Evolutionary conservation across 2,329 filamentous ascomycete genomes (phyloP).

Genomic region (Alternaria atra): DNA sequence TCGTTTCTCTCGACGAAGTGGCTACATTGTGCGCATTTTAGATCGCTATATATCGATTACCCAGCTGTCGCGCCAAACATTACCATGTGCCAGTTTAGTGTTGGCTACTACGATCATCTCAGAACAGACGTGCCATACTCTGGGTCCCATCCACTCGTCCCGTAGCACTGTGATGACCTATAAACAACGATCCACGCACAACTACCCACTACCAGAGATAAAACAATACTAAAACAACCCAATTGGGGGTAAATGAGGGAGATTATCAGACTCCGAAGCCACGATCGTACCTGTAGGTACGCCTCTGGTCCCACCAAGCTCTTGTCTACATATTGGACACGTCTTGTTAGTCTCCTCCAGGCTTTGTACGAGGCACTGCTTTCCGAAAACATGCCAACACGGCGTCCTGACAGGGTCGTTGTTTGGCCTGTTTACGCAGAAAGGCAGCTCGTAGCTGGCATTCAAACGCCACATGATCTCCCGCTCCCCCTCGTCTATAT

Average conservation of each 20-base stretch:
- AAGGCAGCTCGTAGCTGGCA: neutral
- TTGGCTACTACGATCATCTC: too few relatives aligned
- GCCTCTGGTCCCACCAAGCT: neutral
- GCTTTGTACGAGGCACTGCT: neutral
- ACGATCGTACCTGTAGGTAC: neutral
- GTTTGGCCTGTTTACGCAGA: neutral
- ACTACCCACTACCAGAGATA: too few relatives aligned
- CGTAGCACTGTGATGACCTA: too few relatives aligned
- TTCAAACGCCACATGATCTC: neutral
- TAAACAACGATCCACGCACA: too few relatives aligned
- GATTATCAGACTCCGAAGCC: too few relatives aligned
- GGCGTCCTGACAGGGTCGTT: neutral
- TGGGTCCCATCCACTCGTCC: too few relatives aligned
- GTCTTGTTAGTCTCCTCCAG: neutral
- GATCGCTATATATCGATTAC: neutral
- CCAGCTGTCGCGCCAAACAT: neutral
- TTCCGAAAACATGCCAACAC: neutral
- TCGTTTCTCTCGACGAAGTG: neutral
- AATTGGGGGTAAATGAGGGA: too few relatives aligned
- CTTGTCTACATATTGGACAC: neutral
- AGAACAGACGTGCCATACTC: too few relatives aligned
- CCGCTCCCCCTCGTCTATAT: too few relatives aligned
- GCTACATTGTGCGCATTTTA: neutral
- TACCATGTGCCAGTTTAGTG: neutral
- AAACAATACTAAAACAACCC: too few relatives aligned